phyloP scores from a whole-genome alignment of 306 rosid genomes.

The Trichosanthes truncata region DNA sequence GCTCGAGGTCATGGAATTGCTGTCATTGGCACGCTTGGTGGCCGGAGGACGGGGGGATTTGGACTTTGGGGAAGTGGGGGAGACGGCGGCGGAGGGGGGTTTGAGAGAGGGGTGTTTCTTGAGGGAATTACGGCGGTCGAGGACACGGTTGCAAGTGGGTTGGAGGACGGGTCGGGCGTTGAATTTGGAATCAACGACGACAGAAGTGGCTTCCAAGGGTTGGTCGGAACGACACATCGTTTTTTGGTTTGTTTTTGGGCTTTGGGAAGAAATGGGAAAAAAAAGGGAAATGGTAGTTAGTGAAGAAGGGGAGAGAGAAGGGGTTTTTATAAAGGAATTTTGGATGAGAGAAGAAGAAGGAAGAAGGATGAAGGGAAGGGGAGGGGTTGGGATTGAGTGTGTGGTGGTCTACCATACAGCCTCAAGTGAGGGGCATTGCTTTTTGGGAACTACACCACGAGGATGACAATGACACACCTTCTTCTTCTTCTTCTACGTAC shows the following conservation, averaged over 20 bases:
- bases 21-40: conserved; percentile 55
- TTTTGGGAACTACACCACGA: conserved; percentile 11
- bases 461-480: neutral
- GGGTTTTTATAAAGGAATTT: neutral
- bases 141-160: conserved; percentile 70
- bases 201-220: conserved; percentile 29
- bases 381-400: neutral
- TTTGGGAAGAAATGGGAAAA: neutral
- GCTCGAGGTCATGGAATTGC: conserved; percentile 44
- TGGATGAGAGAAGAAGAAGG: neutral
- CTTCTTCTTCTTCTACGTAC: neutral
- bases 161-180: conserved; percentile 81
- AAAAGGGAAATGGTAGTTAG: neutral
- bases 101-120: conserved; percentile 38
- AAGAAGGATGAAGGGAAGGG: too few relatives aligned
- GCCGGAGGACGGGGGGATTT: conserved; percentile 79
- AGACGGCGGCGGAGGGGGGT: conserved; percentile 28
- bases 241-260: neutral
- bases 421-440: conserved; percentile 11
- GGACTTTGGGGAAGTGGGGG: conserved; percentile 48
- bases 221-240: conserved; percentile 68
- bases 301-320: neutral
- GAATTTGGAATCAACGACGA: conserved; percentile 32
- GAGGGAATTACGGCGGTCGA: conserved; percentile 52
- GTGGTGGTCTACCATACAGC: neutral